These are phyloP conservation scores for Backusella psychrophila DNA, from an alignment of 192 early-diverging fungal genomes.

Conservation along the genomic window DNA sequence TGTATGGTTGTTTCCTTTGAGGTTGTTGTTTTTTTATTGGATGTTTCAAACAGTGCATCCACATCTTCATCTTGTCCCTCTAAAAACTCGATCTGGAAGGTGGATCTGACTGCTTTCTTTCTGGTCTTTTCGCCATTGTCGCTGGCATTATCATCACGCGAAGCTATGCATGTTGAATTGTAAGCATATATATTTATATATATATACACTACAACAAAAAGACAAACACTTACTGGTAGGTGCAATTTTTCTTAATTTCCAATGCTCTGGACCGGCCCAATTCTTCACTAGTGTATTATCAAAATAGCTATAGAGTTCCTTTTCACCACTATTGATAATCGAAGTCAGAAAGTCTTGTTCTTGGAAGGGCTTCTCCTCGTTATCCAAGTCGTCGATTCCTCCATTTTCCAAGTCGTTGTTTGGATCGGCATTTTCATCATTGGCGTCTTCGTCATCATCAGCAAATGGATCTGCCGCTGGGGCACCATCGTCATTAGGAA, in stretches of 20 bases:
- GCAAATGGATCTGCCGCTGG: constrained; percentile 21
- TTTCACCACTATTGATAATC: constrained; percentile 16
- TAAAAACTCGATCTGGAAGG: constrained; percentile 8
- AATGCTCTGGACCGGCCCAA: constrained; percentile 96
- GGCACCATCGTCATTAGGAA: constrained; percentile 19
- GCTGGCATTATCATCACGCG: background rate
- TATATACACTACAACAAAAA: background rate
- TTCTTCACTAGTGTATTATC: constrained; percentile 74
- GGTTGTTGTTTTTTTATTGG: constrained; percentile 47
- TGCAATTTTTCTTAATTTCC: constrained; percentile 60
- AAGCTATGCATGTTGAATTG: background rate
- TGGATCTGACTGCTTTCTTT: constrained; percentile 9
- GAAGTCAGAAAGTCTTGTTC: constrained; percentile 7
- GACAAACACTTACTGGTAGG: constrained; percentile 19
- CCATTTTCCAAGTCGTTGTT: constrained; percentile 42
- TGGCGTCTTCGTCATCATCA: constrained; percentile 28
- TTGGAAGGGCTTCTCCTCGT: constrained; percentile 17
- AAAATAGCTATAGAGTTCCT: constrained; percentile 85
- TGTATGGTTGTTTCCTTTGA: constrained; percentile 25
- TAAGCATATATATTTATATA: background rate
- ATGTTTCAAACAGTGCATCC: constrained; percentile 66
- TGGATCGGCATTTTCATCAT: constrained; percentile 39
- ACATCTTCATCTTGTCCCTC: constrained; percentile 57
- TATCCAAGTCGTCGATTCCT: constrained; percentile 33
- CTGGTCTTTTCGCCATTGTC: constrained; percentile 19